Base-by-base conservation (phyloP, 2,329 filamentous ascomycete genomes). In the Colletotrichum sublineola region DNA sequence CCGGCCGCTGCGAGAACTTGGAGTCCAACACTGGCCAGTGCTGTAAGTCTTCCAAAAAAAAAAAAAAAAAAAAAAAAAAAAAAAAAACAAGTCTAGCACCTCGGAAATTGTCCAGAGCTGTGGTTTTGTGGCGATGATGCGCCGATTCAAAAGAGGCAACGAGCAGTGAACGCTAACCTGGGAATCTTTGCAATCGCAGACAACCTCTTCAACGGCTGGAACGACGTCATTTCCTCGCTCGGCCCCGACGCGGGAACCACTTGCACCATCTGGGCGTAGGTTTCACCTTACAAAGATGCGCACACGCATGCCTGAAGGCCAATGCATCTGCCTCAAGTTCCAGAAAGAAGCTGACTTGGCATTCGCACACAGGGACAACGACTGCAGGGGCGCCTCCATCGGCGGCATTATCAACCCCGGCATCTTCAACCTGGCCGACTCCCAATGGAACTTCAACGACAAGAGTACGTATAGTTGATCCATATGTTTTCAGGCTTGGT, bases 391-490 rank as follows among this genome's bases (percentile, higher is more conserved):
- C n/a, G 31, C 58, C 42, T 50, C 44, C 31, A 48, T 62, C 29
- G 2, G n/a, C 31, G 24, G 24, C 20, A 65, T 65, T 24, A 52
- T 65, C 63, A 65, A 12, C 40, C 50, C 63, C 29, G 63, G 63
- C 12, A 65, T 65, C 36, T 65, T 44, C 36, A 38, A 57, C 38
- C 52, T 56, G 2, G 52, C 29, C 12, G 63, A 53, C 5, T 50
- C 62, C 33, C 31, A 33, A 2, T 57, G 53, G 29, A 36, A 31
- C 63, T 65, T 65, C 63, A 62, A 62, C 58, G 58, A 62, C 44
- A 33, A 11, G 20, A 9, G 58, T 62, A 62, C 5, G 58, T 50
- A 8, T 5, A n/a, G 18, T 8, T 18, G 29, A 15, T 24, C 18
- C 29, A 5, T 50, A 7, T 5, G 9, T 6, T 8, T 11, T 3